Percentiles rank a stretch among this genome's conserved stretches.
These are phyloP conservation scores for Boletus rex-veris DNA, from an alignment of 768 basidiomycete species.

Conservation along the genomic window DNA sequence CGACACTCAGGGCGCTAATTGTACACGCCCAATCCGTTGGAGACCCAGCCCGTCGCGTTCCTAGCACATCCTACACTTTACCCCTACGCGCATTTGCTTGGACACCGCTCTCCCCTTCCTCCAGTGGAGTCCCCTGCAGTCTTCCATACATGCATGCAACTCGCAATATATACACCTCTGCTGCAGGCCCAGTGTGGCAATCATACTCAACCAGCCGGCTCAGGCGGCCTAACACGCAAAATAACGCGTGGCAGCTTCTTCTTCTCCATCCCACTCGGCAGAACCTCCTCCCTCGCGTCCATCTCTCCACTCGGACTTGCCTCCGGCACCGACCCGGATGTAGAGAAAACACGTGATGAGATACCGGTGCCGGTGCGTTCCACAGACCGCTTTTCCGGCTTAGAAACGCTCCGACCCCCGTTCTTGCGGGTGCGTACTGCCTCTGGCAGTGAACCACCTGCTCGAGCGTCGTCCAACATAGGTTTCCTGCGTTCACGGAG, in stretches of 20 bases:
- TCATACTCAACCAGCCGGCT: slow-evolving; percentile 4
- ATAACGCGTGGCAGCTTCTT: slow-evolving; percentile 57
- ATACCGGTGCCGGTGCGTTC: neutral
- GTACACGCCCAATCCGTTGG: no score
- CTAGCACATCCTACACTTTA: no score
- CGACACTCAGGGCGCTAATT: no score
- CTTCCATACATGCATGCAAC: no score
- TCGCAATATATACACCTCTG: no score
- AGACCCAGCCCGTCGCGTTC: no score
- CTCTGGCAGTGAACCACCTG: neutral
- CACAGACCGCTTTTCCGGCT: neutral
- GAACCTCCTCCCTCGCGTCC: neutral
- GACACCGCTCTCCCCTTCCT: no score
- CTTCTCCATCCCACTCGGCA: slow-evolving; percentile 26
- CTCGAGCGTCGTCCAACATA: neutral
- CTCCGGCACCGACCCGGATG: neutral
- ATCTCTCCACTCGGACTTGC: neutral
- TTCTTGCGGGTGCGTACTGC: neutral
- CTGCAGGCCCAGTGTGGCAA: no score
- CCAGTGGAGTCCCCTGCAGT: no score
- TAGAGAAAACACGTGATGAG: neutral
- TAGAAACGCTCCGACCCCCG: slow-evolving; percentile 2
- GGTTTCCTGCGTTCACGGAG: slow-evolving; percentile 48
- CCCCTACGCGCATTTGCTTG: no score
- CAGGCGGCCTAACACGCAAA: slow-evolving; percentile 48